A percentile compares a stretch with the other conserved stretches of the same genome.
Evolutionary conservation across 2,329 filamentous ascomycete species (phyloP).

Genomic region (Trichoderma sp.): DNA sequence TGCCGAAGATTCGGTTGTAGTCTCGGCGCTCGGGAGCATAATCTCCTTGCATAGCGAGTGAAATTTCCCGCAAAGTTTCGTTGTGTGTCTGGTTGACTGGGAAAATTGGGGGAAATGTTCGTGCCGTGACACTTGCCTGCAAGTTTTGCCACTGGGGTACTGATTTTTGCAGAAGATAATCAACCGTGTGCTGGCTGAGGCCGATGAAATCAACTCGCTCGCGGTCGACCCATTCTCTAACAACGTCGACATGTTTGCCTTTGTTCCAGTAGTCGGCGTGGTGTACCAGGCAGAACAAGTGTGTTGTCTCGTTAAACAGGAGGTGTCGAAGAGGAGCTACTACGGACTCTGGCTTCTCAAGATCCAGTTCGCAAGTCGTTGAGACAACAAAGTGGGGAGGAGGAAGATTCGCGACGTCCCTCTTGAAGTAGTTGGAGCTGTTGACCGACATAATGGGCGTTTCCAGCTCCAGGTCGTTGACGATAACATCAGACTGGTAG

Average conservation of each 20-base stretch:
- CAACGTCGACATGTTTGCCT: slow-evolving; percentile 5
- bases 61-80: background rate
- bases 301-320: slow-evolving; percentile 4
- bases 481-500: slow-evolving; percentile 15
- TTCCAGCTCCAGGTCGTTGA: slow-evolving; percentile 3
- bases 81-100: slow-evolving; percentile 4
- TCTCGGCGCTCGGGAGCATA: slow-evolving; percentile 18
- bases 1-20: slow-evolving; percentile 14
- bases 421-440: slow-evolving; percentile 7
- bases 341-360: slow-evolving; percentile 14
- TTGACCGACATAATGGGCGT: slow-evolving; percentile 12
- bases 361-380: slow-evolving; percentile 13
- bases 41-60: slow-evolving; percentile 12
- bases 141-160: slow-evolving; percentile 9
- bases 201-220: slow-evolving; percentile 12
- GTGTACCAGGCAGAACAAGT: slow-evolving; percentile 11
- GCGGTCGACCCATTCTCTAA: slow-evolving; percentile 11
- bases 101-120: slow-evolving; percentile 15
- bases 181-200: slow-evolving; percentile 16
- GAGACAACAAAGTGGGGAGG: slow-evolving; percentile 13
- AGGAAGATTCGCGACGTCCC: background rate
- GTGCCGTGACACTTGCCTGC: slow-evolving; percentile 13
- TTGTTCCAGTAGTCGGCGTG: slow-evolving; percentile 13
- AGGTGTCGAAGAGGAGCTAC: slow-evolving; percentile 9
- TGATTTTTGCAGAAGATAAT: slow-evolving; percentile 13